A percentile compares a stretch with the other conserved stretches of the same genome.
Evolutionary conservation across 192 early-diverging fungal species (phyloP).

Genomic region (Chytriomyces hyalinus): DNA sequence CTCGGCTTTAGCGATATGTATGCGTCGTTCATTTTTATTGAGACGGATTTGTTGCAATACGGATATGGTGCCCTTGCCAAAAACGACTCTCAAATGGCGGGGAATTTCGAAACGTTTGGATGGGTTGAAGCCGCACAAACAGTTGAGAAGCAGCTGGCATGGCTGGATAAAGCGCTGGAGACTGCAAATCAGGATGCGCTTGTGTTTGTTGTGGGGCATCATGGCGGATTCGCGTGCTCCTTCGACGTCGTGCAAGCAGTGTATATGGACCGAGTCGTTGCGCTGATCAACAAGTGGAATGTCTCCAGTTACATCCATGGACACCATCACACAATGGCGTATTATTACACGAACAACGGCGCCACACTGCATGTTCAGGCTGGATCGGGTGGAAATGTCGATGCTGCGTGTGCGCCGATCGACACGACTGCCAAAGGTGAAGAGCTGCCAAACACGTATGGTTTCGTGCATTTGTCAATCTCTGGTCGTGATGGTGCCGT

Average conservation of each 20-base stretch:
- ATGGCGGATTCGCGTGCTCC: slow-evolving; percentile 11
- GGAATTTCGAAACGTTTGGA: slow-evolving; percentile 9
- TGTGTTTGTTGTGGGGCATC: slow-evolving; percentile 32
- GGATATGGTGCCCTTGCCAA: slow-evolving; percentile 1
- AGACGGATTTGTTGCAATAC: slow-evolving; percentile 30
- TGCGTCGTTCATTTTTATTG: slow-evolving; percentile 37
- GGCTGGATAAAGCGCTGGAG: slow-evolving; percentile 15
- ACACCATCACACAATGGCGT: slow-evolving; percentile 15
- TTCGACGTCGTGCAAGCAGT: not conserved
- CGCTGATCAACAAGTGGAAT: slow-evolving; percentile 16
- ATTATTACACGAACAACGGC: slow-evolving; percentile 8
- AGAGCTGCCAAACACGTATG: slow-evolving; percentile 11
- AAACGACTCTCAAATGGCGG: not conserved
- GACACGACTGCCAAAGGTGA: too few relatives aligned
- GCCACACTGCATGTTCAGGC: slow-evolving; percentile 19
- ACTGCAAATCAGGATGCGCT: slow-evolving; percentile 19
- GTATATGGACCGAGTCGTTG: not conserved
- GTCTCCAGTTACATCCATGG: slow-evolving; percentile 11
- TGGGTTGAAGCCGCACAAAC: slow-evolving; percentile 13
- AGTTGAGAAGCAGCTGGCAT: slow-evolving; percentile 34
- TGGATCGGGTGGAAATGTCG: slow-evolving; percentile 25
- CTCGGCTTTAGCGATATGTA: slow-evolving; percentile 8
- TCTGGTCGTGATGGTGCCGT: not conserved
- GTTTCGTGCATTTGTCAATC: slow-evolving; percentile 19
- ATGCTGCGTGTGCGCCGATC: not conserved